Percentiles rank a stretch among this genome's conserved stretches.
These are phyloP conservation scores for Hortaea sp. DNA, from an alignment of 2,329 filamentous ascomycete genomes.

Conservation along the genomic window DNA sequence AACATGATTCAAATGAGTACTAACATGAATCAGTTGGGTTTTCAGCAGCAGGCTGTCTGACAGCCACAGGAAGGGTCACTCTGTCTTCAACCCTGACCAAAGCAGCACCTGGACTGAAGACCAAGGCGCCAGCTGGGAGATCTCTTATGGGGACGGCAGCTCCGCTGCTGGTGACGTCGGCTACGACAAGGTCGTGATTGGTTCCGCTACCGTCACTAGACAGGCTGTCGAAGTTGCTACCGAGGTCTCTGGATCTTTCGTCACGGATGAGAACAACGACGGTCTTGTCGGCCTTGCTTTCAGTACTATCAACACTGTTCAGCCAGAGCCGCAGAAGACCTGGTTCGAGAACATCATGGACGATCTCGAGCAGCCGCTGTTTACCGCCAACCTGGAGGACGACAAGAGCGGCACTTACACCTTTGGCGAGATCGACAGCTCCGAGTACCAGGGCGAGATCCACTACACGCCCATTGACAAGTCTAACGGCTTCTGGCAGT, in stretches of 20 bases:
- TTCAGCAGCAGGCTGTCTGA: conserved; percentile 52
- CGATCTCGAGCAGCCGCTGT: conserved; percentile 54
- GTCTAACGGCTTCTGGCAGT: conserved; percentile 59
- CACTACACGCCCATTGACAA: conserved; percentile 53
- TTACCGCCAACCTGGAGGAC: conserved; percentile 59
- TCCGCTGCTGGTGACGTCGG: conserved; percentile 55
- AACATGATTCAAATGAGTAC: too few relatives aligned
- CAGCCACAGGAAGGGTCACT: conserved; percentile 40
- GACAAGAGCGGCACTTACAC: conserved; percentile 53
- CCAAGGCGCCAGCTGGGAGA: conserved; percentile 46
- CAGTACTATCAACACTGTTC: conserved; percentile 53
- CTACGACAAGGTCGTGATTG: conserved; percentile 57
- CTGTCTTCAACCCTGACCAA: conserved; percentile 44
- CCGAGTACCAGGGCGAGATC: conserved; percentile 54
- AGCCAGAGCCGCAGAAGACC: conserved; percentile 54
- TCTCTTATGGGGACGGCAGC: conserved; percentile 61
- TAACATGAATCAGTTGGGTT: conserved; percentile 42
- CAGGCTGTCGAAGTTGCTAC: conserved; percentile 62
- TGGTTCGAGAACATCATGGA: conserved; percentile 62
- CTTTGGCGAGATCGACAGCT: conserved; percentile 59
- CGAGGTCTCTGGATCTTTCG: conserved; percentile 47
- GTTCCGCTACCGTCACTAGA: conserved; percentile 49
- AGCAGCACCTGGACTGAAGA: conserved; percentile 42
- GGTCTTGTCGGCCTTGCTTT: conserved; percentile 64
- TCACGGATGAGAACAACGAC: conserved; percentile 50